phyloP scores from a whole-genome alignment of 352 stramenopile species.

The Pythium aquatile region DNA sequence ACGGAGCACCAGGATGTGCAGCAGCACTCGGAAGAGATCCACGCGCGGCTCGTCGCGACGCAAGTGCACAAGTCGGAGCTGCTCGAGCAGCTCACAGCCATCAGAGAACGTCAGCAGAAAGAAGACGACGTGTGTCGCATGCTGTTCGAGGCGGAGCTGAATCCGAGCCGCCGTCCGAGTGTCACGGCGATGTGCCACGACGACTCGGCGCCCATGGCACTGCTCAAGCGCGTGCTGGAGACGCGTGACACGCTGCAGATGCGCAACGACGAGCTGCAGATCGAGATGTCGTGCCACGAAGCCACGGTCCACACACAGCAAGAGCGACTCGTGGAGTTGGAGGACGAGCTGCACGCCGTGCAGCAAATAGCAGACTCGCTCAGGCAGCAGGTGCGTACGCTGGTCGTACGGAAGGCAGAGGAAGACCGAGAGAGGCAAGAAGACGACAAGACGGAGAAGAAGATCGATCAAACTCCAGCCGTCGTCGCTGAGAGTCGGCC shows the following conservation, averaged over 20 bases:
- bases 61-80: conserved; percentile 30
- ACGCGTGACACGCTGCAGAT: conserved; percentile 28
- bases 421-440: neutral
- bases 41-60: conserved; percentile 46
- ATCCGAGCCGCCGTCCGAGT: conserved; percentile 1
- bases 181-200: neutral
- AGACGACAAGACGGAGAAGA: neutral
- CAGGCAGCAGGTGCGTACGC: conserved; percentile 27
- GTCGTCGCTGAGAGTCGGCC: neutral
- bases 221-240: conserved; percentile 26
- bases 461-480: neutral
- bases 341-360: conserved; percentile 14
- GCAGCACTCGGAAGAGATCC: conserved; percentile 54
- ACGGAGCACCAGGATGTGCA: conserved; percentile 48
- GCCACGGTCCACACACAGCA: conserved; percentile 37
- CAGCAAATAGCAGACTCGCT: conserved; percentile 27
- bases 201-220: conserved; percentile 23
- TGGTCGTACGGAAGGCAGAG: neutral
- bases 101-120: conserved; percentile 15
- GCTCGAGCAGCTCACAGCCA: conserved; percentile 17
- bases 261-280: conserved; percentile 40
- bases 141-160: neutral
- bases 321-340: conserved; percentile 34
- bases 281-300: conserved; percentile 45
- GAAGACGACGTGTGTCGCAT: conserved; percentile 12